Percentiles rank a stretch among this genome's conserved stretches.
Evolutionary conservation across 164 flowering plant genomes (phyloP).

Genomic region (Platanus orientalis): DNA sequence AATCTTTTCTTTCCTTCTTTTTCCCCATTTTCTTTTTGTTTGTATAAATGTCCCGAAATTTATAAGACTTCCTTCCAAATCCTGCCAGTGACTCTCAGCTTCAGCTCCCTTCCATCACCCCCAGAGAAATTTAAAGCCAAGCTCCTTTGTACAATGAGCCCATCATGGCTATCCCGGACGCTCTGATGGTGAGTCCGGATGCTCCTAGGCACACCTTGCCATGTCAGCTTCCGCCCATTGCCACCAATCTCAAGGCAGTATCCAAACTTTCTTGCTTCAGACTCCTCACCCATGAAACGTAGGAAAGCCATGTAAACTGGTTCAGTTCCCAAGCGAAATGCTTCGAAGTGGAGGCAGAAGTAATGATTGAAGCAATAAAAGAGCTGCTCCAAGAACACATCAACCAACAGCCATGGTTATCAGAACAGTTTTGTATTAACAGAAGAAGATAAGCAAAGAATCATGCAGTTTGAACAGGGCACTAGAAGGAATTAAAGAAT

Average conservation of each 20-base stretch:
- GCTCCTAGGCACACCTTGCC: slow-evolving; percentile 32
- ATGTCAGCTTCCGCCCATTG: slow-evolving; percentile 23
- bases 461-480: not conserved
- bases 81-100: slow-evolving; percentile 23
- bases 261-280: slow-evolving; percentile 24
- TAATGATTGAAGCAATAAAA: slow-evolving; percentile 26
- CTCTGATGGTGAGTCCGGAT: slow-evolving; percentile 20
- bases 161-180: slow-evolving; percentile 26
- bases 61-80: slow-evolving; percentile 19
- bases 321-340: slow-evolving; percentile 23
- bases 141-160: slow-evolving; percentile 27
- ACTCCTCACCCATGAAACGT: slow-evolving; percentile 29
- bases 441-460: no score
- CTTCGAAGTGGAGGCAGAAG: slow-evolving; percentile 33
- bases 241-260: slow-evolving; percentile 31
- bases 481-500: not conserved
- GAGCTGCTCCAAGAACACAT: slow-evolving; percentile 15
- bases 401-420: not conserved
- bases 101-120: slow-evolving; percentile 23
- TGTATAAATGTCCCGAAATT: not conserved
- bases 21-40: not conserved
- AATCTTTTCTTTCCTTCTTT: not conserved
- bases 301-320: slow-evolving; percentile 33
- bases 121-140: slow-evolving; percentile 26
- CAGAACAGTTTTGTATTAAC: not conserved